phyloP scores from a whole-genome alignment of 768 basidiomycete genomes.

The Mycena belliarum region DNA sequence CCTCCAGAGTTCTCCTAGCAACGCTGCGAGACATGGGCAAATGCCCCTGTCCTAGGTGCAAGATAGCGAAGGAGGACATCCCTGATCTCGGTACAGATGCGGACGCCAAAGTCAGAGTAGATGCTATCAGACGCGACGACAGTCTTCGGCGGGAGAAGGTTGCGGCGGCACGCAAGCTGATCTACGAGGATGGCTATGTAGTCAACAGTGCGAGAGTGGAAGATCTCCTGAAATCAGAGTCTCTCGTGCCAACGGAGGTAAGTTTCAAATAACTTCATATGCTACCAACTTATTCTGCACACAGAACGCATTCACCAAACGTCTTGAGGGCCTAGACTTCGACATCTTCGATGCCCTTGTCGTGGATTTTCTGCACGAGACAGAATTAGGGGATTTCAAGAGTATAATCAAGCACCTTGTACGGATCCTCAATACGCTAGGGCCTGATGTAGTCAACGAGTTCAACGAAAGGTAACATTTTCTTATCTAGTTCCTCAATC shows the following conservation, averaged over 20 bases:
- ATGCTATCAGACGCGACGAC: conserved; percentile 18
- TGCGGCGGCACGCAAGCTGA: conserved; percentile 21
- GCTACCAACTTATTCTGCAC: background rate
- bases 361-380: background rate
- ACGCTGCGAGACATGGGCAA: conserved; percentile 24
- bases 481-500: background rate
- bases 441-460: background rate
- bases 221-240: conserved; percentile 26
- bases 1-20: conserved; percentile 25
- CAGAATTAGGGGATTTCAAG: conserved; percentile 1
- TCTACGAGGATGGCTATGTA: conserved; percentile 28
- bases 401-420: background rate
- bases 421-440: background rate
- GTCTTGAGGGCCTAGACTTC: background rate
- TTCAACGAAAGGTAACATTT: conserved; percentile 9
- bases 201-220: conserved; percentile 31
- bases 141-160: conserved; percentile 6
- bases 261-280: background rate
- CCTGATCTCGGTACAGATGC: conserved; percentile 21
- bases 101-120: conserved; percentile 10
- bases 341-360: background rate
- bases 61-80: conserved; percentile 22
- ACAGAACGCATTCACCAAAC: background rate
- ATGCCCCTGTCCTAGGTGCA: conserved; percentile 34
- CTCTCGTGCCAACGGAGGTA: conserved; percentile 33